Conservation (phyloP, 148 eudicot genomes). For the Amaranthus hypochondriacus region DNA sequence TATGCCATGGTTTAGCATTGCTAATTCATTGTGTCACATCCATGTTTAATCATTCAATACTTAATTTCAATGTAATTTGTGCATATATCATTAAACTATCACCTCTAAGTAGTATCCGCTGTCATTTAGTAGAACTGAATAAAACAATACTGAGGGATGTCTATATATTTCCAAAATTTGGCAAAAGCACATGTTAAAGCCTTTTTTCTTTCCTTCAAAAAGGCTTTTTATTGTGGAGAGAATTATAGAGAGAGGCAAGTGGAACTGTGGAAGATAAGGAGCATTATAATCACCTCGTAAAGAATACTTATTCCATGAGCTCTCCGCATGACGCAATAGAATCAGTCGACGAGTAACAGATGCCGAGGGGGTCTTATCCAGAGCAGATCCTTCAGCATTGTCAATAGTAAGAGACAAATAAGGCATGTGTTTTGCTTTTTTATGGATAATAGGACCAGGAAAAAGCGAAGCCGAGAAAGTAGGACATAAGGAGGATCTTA, state of each 20-base stretch:
- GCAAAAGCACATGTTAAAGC: no score
- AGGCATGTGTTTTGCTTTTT: slow-evolving; percentile 13
- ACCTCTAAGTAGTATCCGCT: neutral
- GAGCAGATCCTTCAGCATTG: slow-evolving; percentile 27
- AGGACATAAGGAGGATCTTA: slow-evolving; percentile 9
- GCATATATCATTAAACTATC: neutral
- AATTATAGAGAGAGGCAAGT: neutral
- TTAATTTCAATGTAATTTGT: neutral
- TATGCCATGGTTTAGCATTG: neutral
- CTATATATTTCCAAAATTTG: neutral
- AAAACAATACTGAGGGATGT: neutral
- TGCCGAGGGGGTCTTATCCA: slow-evolving; percentile 20
- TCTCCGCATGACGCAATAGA: slow-evolving; percentile 77
- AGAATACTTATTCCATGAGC: slow-evolving; percentile 53
- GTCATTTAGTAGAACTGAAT: neutral
- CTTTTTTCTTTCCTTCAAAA: neutral
- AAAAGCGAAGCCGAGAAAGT: slow-evolving; percentile 13
- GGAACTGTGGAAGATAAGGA: neutral
- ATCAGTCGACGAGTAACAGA: slow-evolving; percentile 57
- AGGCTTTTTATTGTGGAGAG: neutral
- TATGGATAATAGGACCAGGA: slow-evolving; percentile 5
- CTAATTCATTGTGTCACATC: neutral
- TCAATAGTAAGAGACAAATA: slow-evolving; percentile 29
- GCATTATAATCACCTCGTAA: slow-evolving; percentile 44
- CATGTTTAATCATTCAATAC: neutral